Evolutionary conservation across 345 rosid species (phyloP).

Genomic region (Gossypium turneri): DNA sequence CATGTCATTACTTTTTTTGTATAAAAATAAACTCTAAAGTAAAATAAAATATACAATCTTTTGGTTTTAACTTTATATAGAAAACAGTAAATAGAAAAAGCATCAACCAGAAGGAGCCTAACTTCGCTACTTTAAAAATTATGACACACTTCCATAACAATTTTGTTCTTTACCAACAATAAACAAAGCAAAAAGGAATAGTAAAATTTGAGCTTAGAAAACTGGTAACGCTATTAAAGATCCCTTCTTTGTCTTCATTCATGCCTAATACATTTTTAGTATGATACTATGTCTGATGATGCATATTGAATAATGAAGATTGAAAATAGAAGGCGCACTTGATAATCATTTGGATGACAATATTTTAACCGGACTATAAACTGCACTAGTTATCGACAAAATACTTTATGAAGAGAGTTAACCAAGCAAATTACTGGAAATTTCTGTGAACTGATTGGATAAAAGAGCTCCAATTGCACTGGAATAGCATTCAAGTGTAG

Average conservation of each 20-base stretch:
- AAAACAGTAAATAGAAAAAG: no score
- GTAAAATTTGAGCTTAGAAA: not conserved
- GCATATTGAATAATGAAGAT: not conserved
- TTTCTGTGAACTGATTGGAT: not conserved
- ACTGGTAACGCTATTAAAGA: not conserved
- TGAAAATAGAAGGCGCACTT: not conserved
- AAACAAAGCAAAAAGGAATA: not conserved
- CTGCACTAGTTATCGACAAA: not conserved
- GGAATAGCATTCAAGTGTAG: not conserved
- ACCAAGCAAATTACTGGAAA: not conserved
- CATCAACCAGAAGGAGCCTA: not conserved
- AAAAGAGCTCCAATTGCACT: not conserved
- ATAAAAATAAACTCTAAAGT: not conserved
- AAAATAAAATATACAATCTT: no score
- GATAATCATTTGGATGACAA: not conserved
- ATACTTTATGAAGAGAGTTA: not conserved
- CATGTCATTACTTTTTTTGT: not conserved
- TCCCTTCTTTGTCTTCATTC: not conserved
- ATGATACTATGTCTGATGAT: not conserved
- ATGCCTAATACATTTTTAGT: not conserved
- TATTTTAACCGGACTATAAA: not conserved
- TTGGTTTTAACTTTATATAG: no score
- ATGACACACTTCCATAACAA: not conserved
- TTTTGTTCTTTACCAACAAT: not conserved
- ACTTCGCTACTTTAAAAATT: not conserved